Base-by-base conservation (phyloP, 192 early-diverging fungal species). In the Coemansia sp. region DNA sequence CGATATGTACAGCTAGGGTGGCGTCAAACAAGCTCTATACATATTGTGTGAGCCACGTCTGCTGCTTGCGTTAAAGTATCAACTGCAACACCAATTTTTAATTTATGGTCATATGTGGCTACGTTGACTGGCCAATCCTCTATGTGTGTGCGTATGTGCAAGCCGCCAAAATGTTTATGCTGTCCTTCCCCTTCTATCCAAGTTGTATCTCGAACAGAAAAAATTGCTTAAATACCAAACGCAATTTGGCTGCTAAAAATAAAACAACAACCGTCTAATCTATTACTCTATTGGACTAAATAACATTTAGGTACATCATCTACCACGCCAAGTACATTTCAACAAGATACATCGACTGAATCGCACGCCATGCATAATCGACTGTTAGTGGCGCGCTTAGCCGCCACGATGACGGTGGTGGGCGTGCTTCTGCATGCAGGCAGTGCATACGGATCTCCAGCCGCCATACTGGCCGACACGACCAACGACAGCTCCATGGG, bases 91-190 rank as follows among this genome's bases (percentile, higher is more conserved):
- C 6, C 17, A 32, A 17, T 5, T 34, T 58, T 58, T 58, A 58
- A 58, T 58, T 32, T 58, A 58, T 32, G 55, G 55, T 58, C 55
- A 58, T 58, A 58, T 58, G 55, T 58, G 55, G 55, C 55, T 32
- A 12, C 29, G 29, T 32, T 58, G 31, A 58, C 55, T 31, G 14
- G 25, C 48, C n/a, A 55, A 55, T 29, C 3, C 7, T 29, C 11
- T 31, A 29, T 48, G 46, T 2, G 46, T 21, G 46, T 31, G 4
- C 25, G 25, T 48, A n/a, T 48, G 46, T 21, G 19, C 46, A 48
- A 48, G 46, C 46, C 46, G 46, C 19, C 7, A 9, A 48, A 48
- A 48, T 42, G 41, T 14, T 4, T 42, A 48, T 48, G 15, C 42
- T n/a, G 15, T 15, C 19, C 46, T 23, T 27, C 25, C 41, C 39